These are phyloP conservation scores for Asparagopsis taxiformis DNA, from an alignment of 31 red algal genomes.

Conservation along the genomic window DNA sequence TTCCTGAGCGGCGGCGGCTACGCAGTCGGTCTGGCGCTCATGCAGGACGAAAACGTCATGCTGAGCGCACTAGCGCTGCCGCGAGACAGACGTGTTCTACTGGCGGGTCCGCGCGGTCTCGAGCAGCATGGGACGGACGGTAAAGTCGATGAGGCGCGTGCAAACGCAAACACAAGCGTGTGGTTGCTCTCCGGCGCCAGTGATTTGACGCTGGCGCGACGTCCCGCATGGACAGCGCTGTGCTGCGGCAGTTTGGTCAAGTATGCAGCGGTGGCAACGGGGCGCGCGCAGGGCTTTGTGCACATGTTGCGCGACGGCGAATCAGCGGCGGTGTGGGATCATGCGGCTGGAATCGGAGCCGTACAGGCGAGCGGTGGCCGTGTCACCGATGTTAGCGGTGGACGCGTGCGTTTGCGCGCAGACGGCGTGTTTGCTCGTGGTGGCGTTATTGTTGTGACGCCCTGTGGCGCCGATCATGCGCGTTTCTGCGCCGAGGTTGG, in stretches of 20 bases:
- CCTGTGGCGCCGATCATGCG: conserved; percentile 19
- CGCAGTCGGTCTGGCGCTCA: conserved; percentile 68
- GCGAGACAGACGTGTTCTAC: not conserved
- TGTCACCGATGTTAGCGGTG: conserved; percentile 37
- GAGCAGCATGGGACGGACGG: not conserved
- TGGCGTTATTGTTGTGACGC: conserved; percentile 28
- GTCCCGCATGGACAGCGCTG: conserved; percentile 13
- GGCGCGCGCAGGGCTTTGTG: conserved; percentile 12
- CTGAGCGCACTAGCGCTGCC: conserved; percentile 14
- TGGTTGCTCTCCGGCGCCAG: conserved; percentile 19
- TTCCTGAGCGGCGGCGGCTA: conserved; percentile 60
- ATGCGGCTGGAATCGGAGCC: conserved; percentile 44
- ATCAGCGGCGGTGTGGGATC: conserved; percentile 31
- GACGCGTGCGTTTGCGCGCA: conserved; percentile 6
- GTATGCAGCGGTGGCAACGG: conserved; percentile 30
- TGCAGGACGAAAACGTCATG: conserved; percentile 7
- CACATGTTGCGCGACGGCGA: conserved; percentile 4
- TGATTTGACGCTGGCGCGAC: conserved; percentile 11
- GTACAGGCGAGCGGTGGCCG: conserved; percentile 20
- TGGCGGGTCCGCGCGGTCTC: not conserved
- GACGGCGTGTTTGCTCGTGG: not conserved
- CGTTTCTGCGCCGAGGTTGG: no score
- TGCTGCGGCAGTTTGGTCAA: conserved; percentile 54
- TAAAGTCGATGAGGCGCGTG: not conserved
- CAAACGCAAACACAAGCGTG: not conserved